Evolutionary conservation across 2,329 filamentous ascomycete species (phyloP), one percentile per base, ranked within the genome.

Genomic region (Exutisphaerella laricina): DNA sequence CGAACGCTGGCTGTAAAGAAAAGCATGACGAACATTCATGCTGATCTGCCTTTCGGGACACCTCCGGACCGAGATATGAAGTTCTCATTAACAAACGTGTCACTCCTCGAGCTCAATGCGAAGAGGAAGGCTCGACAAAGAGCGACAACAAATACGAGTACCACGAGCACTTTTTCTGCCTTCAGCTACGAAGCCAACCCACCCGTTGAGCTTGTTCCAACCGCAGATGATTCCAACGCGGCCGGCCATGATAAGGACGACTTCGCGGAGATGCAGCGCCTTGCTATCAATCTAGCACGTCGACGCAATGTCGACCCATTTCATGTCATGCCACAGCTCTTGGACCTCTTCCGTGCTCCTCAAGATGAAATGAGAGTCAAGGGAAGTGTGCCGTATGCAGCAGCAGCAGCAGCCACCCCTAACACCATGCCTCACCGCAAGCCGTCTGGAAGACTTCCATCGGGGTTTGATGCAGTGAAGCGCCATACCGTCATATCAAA

Each of bases 1-100:
- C 56, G 58, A 42, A 61, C 61, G n/a, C 54, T 71, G 10, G 65
- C 61, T 1, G 58, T 57, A 43, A 64, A 64, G 32, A 58, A 66
- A 12, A 59, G 58, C 3, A 50, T 48, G 26, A 59, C 42, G 3
- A 58, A 53, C 32, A 40, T 53, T 22, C 43, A 57, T 17, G 51
- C 58, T 7, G 60, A 64, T 6, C 43, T 68, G 3, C 55, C 55
- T 7, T 55, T 66, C 7, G 65, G 61, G 2, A 62, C 61, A 12
- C 63, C 61, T 9, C 61, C 64, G 4, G 25, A 37, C 4, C 33
- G 35, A 20, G 48, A 55, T 28, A 45, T 42, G 32, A 45, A 40
- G 4, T 51, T 53, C 41, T 57, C 55, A 2, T 39, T 59, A 21
- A 50, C 53, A 2, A 44, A 58, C 17, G 48, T 46, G 8, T 55